Base-by-base conservation (phyloP, 495 filamentous ascomycete species). In the Trichoderma erinaceum region DNA sequence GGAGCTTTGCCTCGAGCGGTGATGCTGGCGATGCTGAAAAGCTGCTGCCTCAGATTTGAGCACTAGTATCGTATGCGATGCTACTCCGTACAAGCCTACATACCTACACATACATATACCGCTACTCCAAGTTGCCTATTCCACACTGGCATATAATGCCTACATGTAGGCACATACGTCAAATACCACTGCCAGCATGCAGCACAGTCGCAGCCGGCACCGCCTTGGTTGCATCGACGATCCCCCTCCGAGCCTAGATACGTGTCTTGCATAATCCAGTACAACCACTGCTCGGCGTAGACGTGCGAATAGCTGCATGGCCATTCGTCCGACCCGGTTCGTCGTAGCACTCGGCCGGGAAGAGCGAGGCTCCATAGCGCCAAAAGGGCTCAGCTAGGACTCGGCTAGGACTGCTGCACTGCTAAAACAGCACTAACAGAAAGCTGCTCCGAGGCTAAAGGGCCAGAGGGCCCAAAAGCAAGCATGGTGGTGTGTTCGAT, bases 141-240 rank as follows among this genome's bases (percentile, higher is more conserved):
- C 29, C 1, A 29, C 29, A 29, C 29, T 29, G 29, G 29, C 29
- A 29, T 29, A 29, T 4, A 29, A 29, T 29, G 29, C 29, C 29
- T 29, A 29, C 29, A 29, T 1, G 29, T 4, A 29, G 1, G 29
- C 29, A 29, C 29, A 29, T 4, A 29, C 29, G 29, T 29, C 29
- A 29, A 29, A 29, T 29, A 1, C 29, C 29, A 29, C 29, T 29
- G 29, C 29, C 35, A 38, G 35, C 35, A 38, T 29, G 35, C 35
- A 38, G 35, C 35, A 38, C 35, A 38, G 35, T 38, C 35, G 35
- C 35, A 38, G 35, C 8, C 8, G 35, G 35, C 35, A 10, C 44
- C 21, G 50, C 23, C n/a, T 27, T 61, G n/a, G 56, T 61, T 13
- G 56, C 56, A 61, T 61, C 56, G 56, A 61, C 23, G 56, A 61